These are phyloP conservation scores for Echria macrotheca DNA, from an alignment of 495 filamentous ascomycete species.

Conservation along the genomic window DNA sequence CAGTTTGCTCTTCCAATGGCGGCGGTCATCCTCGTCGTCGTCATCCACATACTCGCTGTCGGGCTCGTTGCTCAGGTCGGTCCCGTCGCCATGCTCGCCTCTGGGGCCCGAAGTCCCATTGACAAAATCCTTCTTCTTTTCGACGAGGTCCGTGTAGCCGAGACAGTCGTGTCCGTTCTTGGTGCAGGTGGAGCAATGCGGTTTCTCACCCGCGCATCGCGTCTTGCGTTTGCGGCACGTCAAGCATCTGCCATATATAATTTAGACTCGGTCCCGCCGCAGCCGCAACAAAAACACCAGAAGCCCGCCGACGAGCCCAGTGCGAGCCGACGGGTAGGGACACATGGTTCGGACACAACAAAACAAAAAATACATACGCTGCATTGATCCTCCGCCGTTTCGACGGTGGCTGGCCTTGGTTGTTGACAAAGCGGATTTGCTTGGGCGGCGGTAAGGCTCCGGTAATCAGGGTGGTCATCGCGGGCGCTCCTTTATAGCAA, in stretches of 20 bases:
- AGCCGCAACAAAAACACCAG: conserved; percentile 4
- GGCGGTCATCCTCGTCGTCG: conserved; percentile 31
- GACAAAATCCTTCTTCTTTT: conserved; percentile 37
- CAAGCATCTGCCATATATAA: conserved; percentile 51
- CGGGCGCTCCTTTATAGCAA: conserved; percentile 25
- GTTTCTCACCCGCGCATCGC: conserved; percentile 72
- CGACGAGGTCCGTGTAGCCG: conserved; percentile 55
- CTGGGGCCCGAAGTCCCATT: conserved; percentile 14
- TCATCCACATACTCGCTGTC: conserved; percentile 27
- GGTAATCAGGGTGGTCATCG: conserved; percentile 40
- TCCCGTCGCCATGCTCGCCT: conserved; percentile 20
- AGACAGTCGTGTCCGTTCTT: conserved; percentile 69
- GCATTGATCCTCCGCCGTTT: conserved; percentile 77
- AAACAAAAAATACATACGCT: conserved; percentile 52
- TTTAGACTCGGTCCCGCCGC: conserved; percentile 21
- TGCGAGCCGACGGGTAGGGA: neutral
- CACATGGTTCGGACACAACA: neutral
- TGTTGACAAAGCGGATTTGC: conserved; percentile 73
- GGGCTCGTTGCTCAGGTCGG: conserved; percentile 21
- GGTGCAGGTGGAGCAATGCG: conserved; percentile 67
- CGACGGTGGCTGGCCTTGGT: conserved; percentile 73
- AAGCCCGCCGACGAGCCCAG: neutral
- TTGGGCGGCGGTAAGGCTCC: conserved; percentile 42
- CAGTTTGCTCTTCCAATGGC: conserved; percentile 27
- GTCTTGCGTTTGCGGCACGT: conserved; percentile 82